These are phyloP conservation scores for Aegilops longissima DNA, from an alignment of 176 grass and related monocot genomes.

Conservation along the genomic window DNA sequence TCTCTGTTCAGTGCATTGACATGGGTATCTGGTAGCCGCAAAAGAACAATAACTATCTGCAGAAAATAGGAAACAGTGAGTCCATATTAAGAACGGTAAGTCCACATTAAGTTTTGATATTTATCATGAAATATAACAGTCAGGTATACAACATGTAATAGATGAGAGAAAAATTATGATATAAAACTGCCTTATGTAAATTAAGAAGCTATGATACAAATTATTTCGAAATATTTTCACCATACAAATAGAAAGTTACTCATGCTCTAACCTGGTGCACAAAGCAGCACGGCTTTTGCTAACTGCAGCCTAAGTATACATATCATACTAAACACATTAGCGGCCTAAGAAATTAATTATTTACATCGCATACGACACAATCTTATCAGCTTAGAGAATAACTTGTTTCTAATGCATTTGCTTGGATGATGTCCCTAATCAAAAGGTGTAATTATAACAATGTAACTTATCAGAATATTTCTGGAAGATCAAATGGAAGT, in stretches of 20 bases:
- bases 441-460: not conserved
- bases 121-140: not conserved
- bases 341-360: not conserved
- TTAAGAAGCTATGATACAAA: not conserved
- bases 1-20: conserved; percentile 90
- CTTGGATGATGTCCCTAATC: conserved; percentile 14
- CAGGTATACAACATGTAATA: not conserved
- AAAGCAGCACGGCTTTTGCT: not conserved
- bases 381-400: conserved; percentile 11
- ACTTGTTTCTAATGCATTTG: conserved; percentile 13
- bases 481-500: conserved; percentile 10
- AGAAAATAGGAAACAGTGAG: conserved; percentile 19
- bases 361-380: conserved; percentile 18
- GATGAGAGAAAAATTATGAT: not conserved
- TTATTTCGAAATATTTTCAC: conserved; percentile 21
- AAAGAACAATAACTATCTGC: conserved; percentile 85
- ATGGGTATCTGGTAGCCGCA: conserved; percentile 86
- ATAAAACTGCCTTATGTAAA: conserved; percentile 11
- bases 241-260: not conserved
- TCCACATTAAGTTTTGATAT: not conserved
- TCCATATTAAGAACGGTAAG: conserved; percentile 5
- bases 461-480: conserved; percentile 16
- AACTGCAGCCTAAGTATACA: not conserved
- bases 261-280: not conserved
- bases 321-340: not conserved